phyloP scores from a whole-genome alignment of 371 early-diverging fungal genomes.

The Paramicrosporidium saccamoebae region DNA sequence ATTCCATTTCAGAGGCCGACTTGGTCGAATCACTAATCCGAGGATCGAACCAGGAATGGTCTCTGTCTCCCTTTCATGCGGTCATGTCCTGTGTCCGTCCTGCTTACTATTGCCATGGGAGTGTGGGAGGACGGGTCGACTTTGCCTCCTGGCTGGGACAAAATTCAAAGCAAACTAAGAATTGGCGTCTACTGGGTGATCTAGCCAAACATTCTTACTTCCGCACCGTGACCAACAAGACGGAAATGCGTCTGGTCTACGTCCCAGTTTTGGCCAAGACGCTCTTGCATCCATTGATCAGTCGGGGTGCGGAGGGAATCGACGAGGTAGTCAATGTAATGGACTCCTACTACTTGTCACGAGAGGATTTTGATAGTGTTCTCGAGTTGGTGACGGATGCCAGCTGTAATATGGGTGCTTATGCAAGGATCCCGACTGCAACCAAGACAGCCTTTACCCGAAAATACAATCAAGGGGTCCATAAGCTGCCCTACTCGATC shows the following conservation, averaged over 20 bases:
- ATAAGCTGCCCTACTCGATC: no score
- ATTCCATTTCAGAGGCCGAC: constrained; percentile 61
- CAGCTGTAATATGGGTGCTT: constrained; percentile 4
- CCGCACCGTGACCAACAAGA: constrained; percentile 39
- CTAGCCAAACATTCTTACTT: constrained; percentile 47
- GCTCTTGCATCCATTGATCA: constrained; percentile 18
- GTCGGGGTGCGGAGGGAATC: constrained; percentile 17
- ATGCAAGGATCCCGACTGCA: constrained; percentile 17
- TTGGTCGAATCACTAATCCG: constrained; percentile 43
- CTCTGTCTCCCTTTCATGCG: constrained; percentile 65
- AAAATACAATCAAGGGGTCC: constrained; percentile 8
- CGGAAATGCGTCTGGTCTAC: constrained; percentile 47
- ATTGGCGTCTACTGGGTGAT: constrained; percentile 28
- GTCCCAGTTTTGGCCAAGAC: constrained; percentile 27
- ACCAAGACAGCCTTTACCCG: constrained; percentile 49
- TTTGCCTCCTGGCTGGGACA: constrained; percentile 69
- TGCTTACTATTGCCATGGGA: constrained; percentile 30
- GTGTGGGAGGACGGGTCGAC: constrained; percentile 7
- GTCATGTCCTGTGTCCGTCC: constrained; percentile 65
- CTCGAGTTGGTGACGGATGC: constrained; percentile 27
- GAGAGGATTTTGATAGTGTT: constrained; percentile 56
- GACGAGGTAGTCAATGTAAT: constrained; percentile 35
- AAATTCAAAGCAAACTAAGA: constrained; percentile 46
- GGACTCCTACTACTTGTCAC: constrained; percentile 55
- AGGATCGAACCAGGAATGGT: constrained; percentile 47